These are phyloP conservation scores for Dichomitus squalens DNA, from an alignment of 1,284 basidiomycete species.

Conservation along the genomic window DNA sequence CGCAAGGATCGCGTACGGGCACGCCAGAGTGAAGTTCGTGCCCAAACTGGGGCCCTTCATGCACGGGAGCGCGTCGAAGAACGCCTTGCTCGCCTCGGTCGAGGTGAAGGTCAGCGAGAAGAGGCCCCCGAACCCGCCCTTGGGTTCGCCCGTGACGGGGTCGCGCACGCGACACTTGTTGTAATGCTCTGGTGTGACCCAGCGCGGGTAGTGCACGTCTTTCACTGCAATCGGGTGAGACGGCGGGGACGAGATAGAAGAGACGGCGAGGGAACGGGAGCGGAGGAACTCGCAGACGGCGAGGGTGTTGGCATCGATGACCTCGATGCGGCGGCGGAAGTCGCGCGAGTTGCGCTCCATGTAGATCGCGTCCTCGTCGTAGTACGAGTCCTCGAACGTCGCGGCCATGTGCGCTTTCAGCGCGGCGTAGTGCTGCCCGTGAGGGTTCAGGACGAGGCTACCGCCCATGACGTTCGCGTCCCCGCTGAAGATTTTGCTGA, in stretches of 20 bases:
- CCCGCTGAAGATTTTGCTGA: constrained; percentile 96
- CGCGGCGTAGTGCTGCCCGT: constrained; percentile 62
- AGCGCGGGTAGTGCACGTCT: constrained; percentile 91
- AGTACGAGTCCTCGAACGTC: constrained; percentile 88
- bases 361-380: constrained; percentile 91
- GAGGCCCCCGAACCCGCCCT: constrained; percentile 86
- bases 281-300: constrained; percentile 82
- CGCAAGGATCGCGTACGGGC: constrained; percentile 92
- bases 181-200: constrained; percentile 76
- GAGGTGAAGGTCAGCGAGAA: constrained; percentile 91
- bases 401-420: constrained; percentile 65
- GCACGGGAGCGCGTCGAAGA: constrained; percentile 86
- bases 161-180: constrained; percentile 52
- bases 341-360: constrained; percentile 98
- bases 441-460: constrained; percentile 88
- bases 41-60: constrained; percentile 94
- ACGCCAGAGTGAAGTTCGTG: constrained; percentile 95
- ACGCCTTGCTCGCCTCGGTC: constrained; percentile 69
- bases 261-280: constrained; percentile 52
- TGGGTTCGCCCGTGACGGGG: constrained; percentile 25
- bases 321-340: constrained; percentile 76
- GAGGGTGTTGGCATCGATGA: constrained; percentile 86
- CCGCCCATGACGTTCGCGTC: constrained; percentile 98
- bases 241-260: constrained; percentile 16
- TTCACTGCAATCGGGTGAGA: constrained; percentile 51